Percentiles rank a stretch among this genome's conserved stretches.
Conservation (phyloP, 108 stramenopile species). For the Stephanodiscus minutulus region DNA sequence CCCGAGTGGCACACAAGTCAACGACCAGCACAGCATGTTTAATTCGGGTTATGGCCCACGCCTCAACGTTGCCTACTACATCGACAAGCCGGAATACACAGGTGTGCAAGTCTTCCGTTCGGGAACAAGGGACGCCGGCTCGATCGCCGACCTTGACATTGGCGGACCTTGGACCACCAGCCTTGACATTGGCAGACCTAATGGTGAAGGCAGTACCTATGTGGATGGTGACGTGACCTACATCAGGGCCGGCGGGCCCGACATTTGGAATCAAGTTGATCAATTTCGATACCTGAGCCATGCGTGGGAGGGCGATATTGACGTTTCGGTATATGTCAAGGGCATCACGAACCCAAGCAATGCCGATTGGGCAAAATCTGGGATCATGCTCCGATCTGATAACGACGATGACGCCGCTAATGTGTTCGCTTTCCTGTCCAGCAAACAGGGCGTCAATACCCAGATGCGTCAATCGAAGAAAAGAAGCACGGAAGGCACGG, state of each 20-base stretch:
- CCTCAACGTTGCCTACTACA: conserved; percentile 31
- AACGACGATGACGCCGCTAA: conserved; percentile 8
- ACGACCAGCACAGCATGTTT: conserved; percentile 20
- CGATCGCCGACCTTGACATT: neutral
- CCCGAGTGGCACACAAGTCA: conserved; percentile 18
- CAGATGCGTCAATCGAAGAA: conserved; percentile 16
- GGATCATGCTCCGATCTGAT: conserved; percentile 30
- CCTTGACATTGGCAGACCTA: conserved; percentile 1
- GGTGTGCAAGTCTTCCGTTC: neutral
- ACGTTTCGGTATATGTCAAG: conserved; percentile 12
- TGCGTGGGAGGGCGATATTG: conserved; percentile 14
- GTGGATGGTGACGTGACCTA: conserved; percentile 13
- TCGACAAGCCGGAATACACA: conserved; percentile 19
- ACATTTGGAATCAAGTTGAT: conserved; percentile 26
- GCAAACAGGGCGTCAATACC: neutral
- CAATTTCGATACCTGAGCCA: conserved; percentile 16
- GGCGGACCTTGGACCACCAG: neutral
- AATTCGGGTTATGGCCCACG: neutral
- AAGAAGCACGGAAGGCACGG: neutral
- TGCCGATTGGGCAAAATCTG: conserved; percentile 22
- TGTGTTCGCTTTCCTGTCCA: conserved; percentile 12
- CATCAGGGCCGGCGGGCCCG: conserved; percentile 22
- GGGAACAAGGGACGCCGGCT: too few species aligned
- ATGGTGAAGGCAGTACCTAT: neutral
- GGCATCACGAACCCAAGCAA: neutral